Percentiles rank a stretch among this genome's conserved stretches.
Conservation (phyloP, 352 stramenopile species). For the Phytophthora kernoviae region DNA sequence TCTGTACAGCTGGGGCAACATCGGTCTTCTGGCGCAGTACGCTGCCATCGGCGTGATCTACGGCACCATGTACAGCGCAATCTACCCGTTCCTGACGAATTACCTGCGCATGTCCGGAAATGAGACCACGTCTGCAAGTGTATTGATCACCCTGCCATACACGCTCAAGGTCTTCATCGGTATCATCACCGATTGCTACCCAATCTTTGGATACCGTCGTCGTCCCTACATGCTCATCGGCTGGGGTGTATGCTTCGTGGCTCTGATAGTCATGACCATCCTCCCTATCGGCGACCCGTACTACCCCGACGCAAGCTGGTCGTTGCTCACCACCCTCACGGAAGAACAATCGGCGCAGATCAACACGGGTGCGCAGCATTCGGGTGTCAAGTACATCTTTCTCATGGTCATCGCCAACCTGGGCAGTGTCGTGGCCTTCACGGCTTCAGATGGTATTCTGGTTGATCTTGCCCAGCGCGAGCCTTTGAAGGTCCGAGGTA, state of each 20-base stretch:
- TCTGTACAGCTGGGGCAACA: constrained; percentile 29
- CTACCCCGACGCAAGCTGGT: constrained; percentile 30
- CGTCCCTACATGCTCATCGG: constrained; percentile 42
- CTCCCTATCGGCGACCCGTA: constrained; percentile 30
- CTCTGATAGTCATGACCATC: constrained; percentile 30
- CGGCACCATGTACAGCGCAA: constrained; percentile 31
- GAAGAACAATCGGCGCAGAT: constrained; percentile 19
- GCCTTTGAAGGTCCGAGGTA: constrained; percentile 28
- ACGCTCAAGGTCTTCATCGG: constrained; percentile 53
- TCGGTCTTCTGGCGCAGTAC: constrained; percentile 41
- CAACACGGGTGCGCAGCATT: constrained; percentile 33
- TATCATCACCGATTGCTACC: constrained; percentile 45
- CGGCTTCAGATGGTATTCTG: constrained; percentile 53
- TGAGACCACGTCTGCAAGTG: constrained; percentile 31
- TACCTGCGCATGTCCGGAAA: constrained; percentile 33
- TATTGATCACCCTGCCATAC: constrained; percentile 41
- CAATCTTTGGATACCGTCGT: constrained; percentile 48
- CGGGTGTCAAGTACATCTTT: constrained; percentile 47
- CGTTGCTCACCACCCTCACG: constrained; percentile 12
- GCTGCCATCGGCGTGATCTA: constrained; percentile 38
- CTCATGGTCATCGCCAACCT: constrained; percentile 66
- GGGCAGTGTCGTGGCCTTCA: constrained; percentile 65
- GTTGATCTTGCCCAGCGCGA: constrained; percentile 50
- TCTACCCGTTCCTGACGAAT: constrained; percentile 34
- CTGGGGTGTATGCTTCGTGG: constrained; percentile 36